Base-by-base conservation (phyloP, 1,284 basidiomycete genomes). In the Microbotryum saponariae region DNA sequence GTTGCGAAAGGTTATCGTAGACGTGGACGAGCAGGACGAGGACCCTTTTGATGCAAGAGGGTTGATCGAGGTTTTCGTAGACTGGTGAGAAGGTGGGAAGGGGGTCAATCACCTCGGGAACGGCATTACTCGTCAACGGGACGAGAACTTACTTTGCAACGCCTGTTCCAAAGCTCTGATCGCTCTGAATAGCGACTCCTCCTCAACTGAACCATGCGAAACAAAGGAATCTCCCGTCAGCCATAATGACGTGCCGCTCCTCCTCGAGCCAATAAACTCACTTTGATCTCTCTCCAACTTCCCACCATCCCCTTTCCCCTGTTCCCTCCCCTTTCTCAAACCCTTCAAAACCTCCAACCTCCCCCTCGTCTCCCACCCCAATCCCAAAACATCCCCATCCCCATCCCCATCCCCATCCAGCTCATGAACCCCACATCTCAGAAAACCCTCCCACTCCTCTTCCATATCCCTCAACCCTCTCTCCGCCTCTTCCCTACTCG, bases 391-490 rank as follows among this genome's bases (percentile, higher is more conserved):
- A 12, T 37, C 52, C n/a, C 42, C 45, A 4, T 44, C 44, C 45
- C 48, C 50, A n/a, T 31, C 48, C 9, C 29, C 37, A 31, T 16
- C 21, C n/a, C 47, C 16, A 62, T 18, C 21, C 4, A 42, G 27
- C 27, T 27, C 27, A 27, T 27, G 6, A 27, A 42, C 31, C 31
- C 31, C 31, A 16, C 37, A 42, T 42, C 37, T 42, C 37, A 42
- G 18, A 42, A 65, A 25, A 27, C 37, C 47, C 16, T 27, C 37
- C 63, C 60, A 62, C 8, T 9, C 51, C 33, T n/a, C 49, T 25
- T 62, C 63, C 5, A 67, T 21, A 23, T 64, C 60, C 12, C 14
- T 2, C 53, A 67, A n/a, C 2, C 63, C 57, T 31, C 58, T 48
- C 33, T 20, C 18, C 6, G 65, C 62, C 8, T 63, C 65, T 8